Conservation (phyloP, 1,284 basidiomycete species). For the Trichosporon ovoides region DNA sequence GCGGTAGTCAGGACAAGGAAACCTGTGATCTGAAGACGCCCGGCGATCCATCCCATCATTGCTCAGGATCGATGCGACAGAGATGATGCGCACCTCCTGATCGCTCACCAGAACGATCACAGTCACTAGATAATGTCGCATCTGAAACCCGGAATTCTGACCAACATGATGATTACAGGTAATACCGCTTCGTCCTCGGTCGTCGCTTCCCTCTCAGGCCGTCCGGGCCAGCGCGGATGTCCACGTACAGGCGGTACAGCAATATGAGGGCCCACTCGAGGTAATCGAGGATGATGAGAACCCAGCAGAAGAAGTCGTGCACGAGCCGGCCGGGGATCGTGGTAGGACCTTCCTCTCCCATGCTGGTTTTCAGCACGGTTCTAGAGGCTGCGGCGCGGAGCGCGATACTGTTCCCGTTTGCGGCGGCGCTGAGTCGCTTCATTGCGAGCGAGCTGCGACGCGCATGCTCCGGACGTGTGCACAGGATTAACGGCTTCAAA, state of each 20-base stretch:
- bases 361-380: too few relatives aligned
- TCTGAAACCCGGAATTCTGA: too few relatives aligned
- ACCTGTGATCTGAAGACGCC: too few relatives aligned
- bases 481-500: slow-evolving; percentile 15
- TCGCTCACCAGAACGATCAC: too few relatives aligned
- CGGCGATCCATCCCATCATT: too few relatives aligned
- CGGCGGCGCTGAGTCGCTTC: slow-evolving; percentile 5
- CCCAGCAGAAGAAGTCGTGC: slow-evolving; percentile 30
- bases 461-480: slow-evolving; percentile 10
- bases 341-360: neutral
- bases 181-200: slow-evolving; percentile 11
- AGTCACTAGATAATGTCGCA: too few relatives aligned
- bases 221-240: slow-evolving; percentile 25
- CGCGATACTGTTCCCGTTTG: slow-evolving; percentile 3
- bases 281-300: slow-evolving; percentile 27
- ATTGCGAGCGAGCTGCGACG: slow-evolving; percentile 9
- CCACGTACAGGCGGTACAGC: slow-evolving; percentile 25
- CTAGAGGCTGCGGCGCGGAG: neutral
- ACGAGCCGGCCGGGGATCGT: slow-evolving; percentile 29
- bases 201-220: slow-evolving; percentile 5
- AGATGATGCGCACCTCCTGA: too few relatives aligned
- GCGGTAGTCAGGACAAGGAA: too few relatives aligned
- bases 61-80: too few relatives aligned
- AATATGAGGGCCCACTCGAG: slow-evolving; percentile 31
- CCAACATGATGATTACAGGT: slow-evolving; percentile 9